These are phyloP conservation scores for Boletellus sp. DNA, from an alignment of 768 basidiomycete species.

Conservation along the genomic window DNA sequence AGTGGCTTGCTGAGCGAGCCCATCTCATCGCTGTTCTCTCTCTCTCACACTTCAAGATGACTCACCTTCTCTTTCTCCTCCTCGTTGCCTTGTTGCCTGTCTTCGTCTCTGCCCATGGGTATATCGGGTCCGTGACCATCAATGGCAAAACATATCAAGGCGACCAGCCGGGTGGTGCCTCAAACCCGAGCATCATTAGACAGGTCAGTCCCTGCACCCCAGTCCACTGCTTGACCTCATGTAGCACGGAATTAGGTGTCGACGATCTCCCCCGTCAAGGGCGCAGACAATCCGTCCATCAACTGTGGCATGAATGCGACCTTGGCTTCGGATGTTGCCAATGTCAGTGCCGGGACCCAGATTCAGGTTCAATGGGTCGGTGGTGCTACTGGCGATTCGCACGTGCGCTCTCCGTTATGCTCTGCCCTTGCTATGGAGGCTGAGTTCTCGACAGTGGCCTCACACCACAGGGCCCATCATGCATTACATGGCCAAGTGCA, in stretches of 20 bases:
- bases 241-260: conserved; percentile 18
- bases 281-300: conserved; percentile 49
- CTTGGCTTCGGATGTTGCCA: conserved; percentile 46
- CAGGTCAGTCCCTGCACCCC: conserved; percentile 25
- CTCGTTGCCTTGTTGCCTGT: conserved; percentile 14
- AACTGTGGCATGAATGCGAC: conserved; percentile 59
- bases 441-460: conserved; percentile 36
- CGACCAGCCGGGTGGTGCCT: conserved; percentile 32
- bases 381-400: conserved; percentile 34
- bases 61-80: conserved; percentile 7
- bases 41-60: conserved; percentile 9
- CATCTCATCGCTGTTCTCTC: neutral
- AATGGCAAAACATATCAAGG: conserved; percentile 28
- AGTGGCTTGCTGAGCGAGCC: conserved; percentile 22
- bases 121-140: conserved; percentile 26
- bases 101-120: conserved; percentile 32
- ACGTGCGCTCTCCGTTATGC: conserved; percentile 24
- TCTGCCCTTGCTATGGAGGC: neutral
- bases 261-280: conserved; percentile 50
- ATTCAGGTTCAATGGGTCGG: conserved; percentile 54
- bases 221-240: neutral
- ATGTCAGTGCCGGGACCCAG: conserved; percentile 55
- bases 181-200: conserved; percentile 40
- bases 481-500: conserved; percentile 69
- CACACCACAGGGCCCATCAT: conserved; percentile 66